Percentiles rank a stretch among this genome's conserved stretches.
Evolutionary conservation across 257 asterid species (phyloP).

Genomic region (Rauvolfia tetraphylla): DNA sequence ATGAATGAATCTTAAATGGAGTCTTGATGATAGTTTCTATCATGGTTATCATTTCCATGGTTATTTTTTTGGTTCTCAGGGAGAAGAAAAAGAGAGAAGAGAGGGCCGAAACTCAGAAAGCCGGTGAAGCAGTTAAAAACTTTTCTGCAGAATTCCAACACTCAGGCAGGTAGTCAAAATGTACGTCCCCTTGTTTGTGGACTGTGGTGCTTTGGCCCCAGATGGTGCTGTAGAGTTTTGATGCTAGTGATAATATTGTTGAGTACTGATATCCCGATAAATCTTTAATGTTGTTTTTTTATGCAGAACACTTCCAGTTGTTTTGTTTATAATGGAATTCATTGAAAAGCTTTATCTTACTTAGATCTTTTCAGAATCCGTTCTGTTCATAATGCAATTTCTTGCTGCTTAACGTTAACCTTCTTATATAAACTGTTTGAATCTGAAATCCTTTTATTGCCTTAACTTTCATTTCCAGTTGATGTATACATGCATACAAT

Average conservation of each 20-base stretch:
- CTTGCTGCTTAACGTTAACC: not conserved
- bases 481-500: no score
- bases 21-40: not conserved
- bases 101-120: conserved; percentile 69
- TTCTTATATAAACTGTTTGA: not conserved
- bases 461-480: not conserved
- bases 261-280: not conserved
- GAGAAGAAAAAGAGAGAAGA: conserved; percentile 90
- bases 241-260: not conserved
- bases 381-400: not conserved
- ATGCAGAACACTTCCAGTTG: not conserved
- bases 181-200: conserved; percentile 5
- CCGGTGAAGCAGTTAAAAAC: conserved; percentile 73
- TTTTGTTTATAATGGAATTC: not conserved
- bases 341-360: not conserved
- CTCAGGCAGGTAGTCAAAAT: conserved; percentile 24
- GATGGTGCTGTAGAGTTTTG: not conserved
- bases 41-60: not conserved
- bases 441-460: not conserved
- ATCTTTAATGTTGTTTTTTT: conserved; percentile 1
- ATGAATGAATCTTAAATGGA: not conserved
- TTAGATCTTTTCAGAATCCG: not conserved
- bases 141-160: conserved; percentile 44
- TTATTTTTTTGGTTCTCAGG: conserved; percentile 34
- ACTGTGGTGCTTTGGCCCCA: conserved; percentile 6